Evolutionary conservation across 208 protist species (phyloP).

Genomic region (Trypanosoma avium): DNA sequence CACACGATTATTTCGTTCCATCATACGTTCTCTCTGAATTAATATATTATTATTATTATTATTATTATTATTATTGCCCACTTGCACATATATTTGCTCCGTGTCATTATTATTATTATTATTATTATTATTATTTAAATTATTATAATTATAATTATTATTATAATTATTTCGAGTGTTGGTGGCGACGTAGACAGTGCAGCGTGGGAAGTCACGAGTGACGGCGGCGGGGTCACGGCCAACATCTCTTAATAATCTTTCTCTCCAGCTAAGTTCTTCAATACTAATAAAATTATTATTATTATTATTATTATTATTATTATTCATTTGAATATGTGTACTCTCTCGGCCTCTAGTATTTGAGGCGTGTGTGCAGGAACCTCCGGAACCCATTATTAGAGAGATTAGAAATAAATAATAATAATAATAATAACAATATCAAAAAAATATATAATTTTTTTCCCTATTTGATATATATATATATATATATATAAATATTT

Average conservation of each 20-base stretch:
- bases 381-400: neutral
- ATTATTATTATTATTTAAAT: neutral
- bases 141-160: slow-evolving; percentile 2
- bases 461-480: too few relatives aligned
- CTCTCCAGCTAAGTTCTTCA: slow-evolving; percentile 14
- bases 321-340: too few relatives aligned
- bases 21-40: slow-evolving; percentile 23
- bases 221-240: slow-evolving; percentile 53
- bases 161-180: slow-evolving; percentile 28
- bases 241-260: slow-evolving; percentile 24
- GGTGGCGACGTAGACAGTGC: slow-evolving; percentile 49
- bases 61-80: neutral
- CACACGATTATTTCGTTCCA: slow-evolving; percentile 37
- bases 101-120: neutral
- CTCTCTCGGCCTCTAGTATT: too few relatives aligned
- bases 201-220: slow-evolving; percentile 80
- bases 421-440: slow-evolving; percentile 12
- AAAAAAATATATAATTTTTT: slow-evolving; percentile 15
- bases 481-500: too few relatives aligned
- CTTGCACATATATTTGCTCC: neutral
- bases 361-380: too few relatives aligned
- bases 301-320: too few relatives aligned
- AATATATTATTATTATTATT: neutral
- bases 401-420: slow-evolving; percentile 25
- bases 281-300: too few relatives aligned